Evolutionary conservation across 352 stramenopile species (phyloP).

Genomic region (Phytopythium vexans): DNA sequence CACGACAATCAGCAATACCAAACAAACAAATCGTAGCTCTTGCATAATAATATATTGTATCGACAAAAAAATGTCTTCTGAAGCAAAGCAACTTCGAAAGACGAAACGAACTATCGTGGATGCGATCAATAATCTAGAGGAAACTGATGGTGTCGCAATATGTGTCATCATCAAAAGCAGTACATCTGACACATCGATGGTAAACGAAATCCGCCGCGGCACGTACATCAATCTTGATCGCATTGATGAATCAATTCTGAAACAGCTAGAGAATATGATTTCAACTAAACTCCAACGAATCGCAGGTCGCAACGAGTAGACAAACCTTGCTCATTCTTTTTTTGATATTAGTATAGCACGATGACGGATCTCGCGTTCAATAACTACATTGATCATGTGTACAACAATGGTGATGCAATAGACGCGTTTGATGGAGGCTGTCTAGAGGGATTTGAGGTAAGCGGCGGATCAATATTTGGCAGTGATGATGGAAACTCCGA

Average conservation of each 20-base stretch:
- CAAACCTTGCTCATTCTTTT: too few relatives aligned
- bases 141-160: slow-evolving; percentile 4
- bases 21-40: background rate
- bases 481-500: slow-evolving; percentile 5
- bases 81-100: too few relatives aligned
- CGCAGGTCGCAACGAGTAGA: background rate
- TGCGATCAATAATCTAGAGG: slow-evolving; percentile 8
- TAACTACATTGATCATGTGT: slow-evolving; percentile 1
- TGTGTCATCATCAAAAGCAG: slow-evolving; percentile 8
- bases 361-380: slow-evolving; percentile 4
- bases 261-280: slow-evolving; percentile 7
- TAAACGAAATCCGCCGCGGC: slow-evolving; percentile 2
- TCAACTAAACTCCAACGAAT: slow-evolving; percentile 6
- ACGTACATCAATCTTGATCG: slow-evolving; percentile 7
- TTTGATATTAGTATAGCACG: background rate
- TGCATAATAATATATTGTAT: too few relatives aligned
- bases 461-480: slow-evolving; percentile 1
- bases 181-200: background rate
- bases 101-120: background rate
- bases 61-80: too few relatives aligned
- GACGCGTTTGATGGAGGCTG: slow-evolving; percentile 1
- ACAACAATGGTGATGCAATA: background rate
- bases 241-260: slow-evolving; percentile 1
- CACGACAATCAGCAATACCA: too few relatives aligned
- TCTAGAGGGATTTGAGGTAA: background rate